Conservation (phyloP, 371 early-diverging fungal genomes). For the Nematocida minor region DNA sequence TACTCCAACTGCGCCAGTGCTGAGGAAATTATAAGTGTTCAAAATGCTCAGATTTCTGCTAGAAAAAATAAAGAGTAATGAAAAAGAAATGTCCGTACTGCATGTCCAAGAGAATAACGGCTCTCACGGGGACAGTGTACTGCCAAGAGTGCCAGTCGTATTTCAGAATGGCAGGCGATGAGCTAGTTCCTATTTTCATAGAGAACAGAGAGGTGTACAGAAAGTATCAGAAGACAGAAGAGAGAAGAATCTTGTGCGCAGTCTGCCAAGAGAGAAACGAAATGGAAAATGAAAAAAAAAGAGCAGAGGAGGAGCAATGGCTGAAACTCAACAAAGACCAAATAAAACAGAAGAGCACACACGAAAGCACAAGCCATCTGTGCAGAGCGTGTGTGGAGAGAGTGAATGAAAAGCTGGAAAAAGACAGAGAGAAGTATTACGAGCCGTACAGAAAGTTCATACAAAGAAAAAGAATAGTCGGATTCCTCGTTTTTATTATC, state of each 20-base stretch:
- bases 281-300: not conserved
- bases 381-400: slow-evolving; percentile 15
- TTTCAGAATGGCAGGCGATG: not conserved
- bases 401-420: slow-evolving; percentile 26
- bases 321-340: not conserved
- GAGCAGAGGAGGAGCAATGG: slow-evolving; percentile 31
- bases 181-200: slow-evolving; percentile 25
- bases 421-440: not conserved
- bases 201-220: slow-evolving; percentile 23
- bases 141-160: slow-evolving; percentile 31
- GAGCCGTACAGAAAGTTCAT: not conserved
- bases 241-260: slow-evolving; percentile 10
- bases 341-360: not conserved
- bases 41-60: slow-evolving; percentile 69
- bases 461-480: not conserved
- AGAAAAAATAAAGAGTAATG: slow-evolving; percentile 16
- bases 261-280: slow-evolving; percentile 40
- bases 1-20: slow-evolving; percentile 79
- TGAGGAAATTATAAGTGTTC: slow-evolving; percentile 73
- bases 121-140: slow-evolving; percentile 26
- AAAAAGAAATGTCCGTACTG: slow-evolving; percentile 36
- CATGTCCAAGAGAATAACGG: not conserved
- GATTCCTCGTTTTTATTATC: not conserved
- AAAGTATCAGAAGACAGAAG: not conserved
- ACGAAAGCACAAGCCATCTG: not conserved